Percentiles rank a stretch among this genome's conserved stretches.
Conservation (phyloP, 2,329 filamentous ascomycete species). For the Sarocladiaceae sp. region DNA sequence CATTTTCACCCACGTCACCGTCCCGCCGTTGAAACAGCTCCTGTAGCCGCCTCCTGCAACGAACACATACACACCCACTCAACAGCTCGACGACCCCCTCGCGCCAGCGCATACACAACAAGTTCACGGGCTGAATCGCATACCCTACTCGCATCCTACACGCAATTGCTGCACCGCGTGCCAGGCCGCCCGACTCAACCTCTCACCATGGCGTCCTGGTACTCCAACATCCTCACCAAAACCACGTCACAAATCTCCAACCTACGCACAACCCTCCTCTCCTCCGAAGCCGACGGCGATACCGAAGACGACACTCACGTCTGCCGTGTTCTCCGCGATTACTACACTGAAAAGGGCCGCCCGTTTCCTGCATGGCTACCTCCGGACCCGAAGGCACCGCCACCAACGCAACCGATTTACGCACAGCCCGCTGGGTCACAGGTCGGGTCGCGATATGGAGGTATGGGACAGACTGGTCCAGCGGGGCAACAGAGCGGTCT, state of each 20-base stretch:
- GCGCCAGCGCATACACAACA: too few species aligned
- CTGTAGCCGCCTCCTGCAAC: neutral
- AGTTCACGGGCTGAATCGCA: too few species aligned
- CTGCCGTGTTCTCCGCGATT: slow-evolving; percentile 84
- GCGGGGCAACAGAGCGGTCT: slow-evolving; percentile 33
- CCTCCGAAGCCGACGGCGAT: slow-evolving; percentile 63
- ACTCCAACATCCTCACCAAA: slow-evolving; percentile 67
- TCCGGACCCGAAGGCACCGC: slow-evolving; percentile 67
- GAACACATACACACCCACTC: too few species aligned
- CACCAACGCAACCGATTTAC: slow-evolving; percentile 49
- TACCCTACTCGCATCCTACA: too few species aligned
- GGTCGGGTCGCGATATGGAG: slow-evolving; percentile 41
- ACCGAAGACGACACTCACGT: slow-evolving; percentile 91
- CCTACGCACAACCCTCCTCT: slow-evolving; percentile 65
- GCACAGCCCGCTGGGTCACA: slow-evolving; percentile 47
- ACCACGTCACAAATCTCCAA: slow-evolving; percentile 63
- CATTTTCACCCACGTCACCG: slow-evolving; percentile 7
- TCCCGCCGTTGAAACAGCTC: neutral
- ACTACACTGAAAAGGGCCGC: slow-evolving; percentile 86
- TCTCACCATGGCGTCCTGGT: slow-evolving; percentile 69
- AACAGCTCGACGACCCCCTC: too few species aligned
- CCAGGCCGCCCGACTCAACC: neutral
- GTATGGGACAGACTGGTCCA: slow-evolving; percentile 24
- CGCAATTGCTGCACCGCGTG: neutral
- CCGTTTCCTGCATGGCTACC: slow-evolving; percentile 84